phyloP scores from a whole-genome alignment of 2,329 filamentous ascomycete genomes.

The Xylaria arbuscula region DNA sequence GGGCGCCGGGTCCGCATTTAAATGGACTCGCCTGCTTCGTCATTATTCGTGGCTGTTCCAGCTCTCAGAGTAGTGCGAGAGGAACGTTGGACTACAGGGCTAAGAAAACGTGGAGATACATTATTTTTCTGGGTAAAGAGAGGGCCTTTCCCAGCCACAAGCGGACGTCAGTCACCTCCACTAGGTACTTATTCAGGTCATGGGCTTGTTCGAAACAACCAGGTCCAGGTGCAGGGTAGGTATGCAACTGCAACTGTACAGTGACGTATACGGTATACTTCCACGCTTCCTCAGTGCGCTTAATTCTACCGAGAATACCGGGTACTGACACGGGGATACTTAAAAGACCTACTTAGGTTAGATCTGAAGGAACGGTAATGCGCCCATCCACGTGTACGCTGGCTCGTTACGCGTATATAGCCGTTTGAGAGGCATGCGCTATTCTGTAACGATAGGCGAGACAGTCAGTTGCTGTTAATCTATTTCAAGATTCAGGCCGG shows the following conservation, averaged over 20 bases:
- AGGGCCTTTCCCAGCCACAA: slow-evolving; percentile 10
- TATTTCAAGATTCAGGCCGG: neutral
- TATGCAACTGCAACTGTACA: neutral
- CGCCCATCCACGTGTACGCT: neutral
- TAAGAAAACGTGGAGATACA: slow-evolving; percentile 5
- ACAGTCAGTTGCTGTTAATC: neutral
- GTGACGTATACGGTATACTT: slow-evolving; percentile 9
- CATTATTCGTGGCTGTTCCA: slow-evolving; percentile 23
- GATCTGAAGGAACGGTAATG: slow-evolving; percentile 2
- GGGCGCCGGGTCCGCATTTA: slow-evolving; percentile 20
- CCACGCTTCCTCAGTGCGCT: too few species aligned
- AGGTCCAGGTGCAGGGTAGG: slow-evolving; percentile 2
- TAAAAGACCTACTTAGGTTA: neutral
- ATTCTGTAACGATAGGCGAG: neutral
- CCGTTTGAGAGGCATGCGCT: slow-evolving; percentile 4
- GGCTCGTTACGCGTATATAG: slow-evolving; percentile 1
- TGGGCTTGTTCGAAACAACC: neutral
- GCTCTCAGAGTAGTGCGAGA: neutral
- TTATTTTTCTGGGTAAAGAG: neutral
- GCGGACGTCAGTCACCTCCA: neutral
- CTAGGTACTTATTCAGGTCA: neutral
- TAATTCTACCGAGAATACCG: too few species aligned
- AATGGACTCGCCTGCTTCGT: slow-evolving; percentile 17
- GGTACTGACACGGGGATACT: too few species aligned
- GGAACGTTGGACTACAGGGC: neutral